phyloP scores from a whole-genome alignment of 2,329 filamentous ascomycete species.

The Aspergillus proliferans region DNA sequence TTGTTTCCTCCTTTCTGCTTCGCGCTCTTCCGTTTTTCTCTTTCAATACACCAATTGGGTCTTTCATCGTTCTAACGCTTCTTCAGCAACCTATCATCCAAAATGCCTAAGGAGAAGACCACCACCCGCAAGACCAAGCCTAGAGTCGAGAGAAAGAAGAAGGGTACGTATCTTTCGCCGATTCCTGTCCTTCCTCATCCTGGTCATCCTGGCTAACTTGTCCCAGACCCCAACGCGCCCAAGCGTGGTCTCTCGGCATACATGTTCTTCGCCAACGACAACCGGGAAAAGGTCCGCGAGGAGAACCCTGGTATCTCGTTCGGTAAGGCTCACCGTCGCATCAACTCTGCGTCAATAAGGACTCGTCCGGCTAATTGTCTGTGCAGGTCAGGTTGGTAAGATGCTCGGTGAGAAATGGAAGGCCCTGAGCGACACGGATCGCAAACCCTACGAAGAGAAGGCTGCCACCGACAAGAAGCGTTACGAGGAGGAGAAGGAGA shows the following conservation, averaged over 20 bases:
- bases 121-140: slow-evolving; percentile 57
- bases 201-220: slow-evolving; percentile 11
- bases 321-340: slow-evolving; percentile 50
- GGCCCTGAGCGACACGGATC: slow-evolving; percentile 87
- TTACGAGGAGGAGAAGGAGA: slow-evolving; percentile 96
- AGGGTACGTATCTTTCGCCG: slow-evolving; percentile 47
- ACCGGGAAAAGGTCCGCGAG: slow-evolving; percentile 95
- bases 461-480: slow-evolving; percentile 97
- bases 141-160: slow-evolving; percentile 63
- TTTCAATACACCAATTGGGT: background rate
- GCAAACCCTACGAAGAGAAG: slow-evolving; percentile 91
- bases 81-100: slow-evolving; percentile 25
- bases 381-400: slow-evolving; percentile 86
- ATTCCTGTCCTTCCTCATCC: slow-evolving; percentile 1
- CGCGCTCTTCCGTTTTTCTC: background rate
- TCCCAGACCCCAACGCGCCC: slow-evolving; percentile 84
- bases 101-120: slow-evolving; percentile 64
- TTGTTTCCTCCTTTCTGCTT: slow-evolving; percentile 4
- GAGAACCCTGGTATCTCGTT: slow-evolving; percentile 98
- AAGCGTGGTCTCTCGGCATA: slow-evolving; percentile 99
- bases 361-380: slow-evolving; percentile 10
- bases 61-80: slow-evolving; percentile 5
- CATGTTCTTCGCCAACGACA: slow-evolving; percentile 99
- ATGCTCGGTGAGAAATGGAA: slow-evolving; percentile 98
- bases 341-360: background rate